Evolutionary conservation across 345 rosid genomes (phyloP).

Genomic region (Populus tremula): DNA sequence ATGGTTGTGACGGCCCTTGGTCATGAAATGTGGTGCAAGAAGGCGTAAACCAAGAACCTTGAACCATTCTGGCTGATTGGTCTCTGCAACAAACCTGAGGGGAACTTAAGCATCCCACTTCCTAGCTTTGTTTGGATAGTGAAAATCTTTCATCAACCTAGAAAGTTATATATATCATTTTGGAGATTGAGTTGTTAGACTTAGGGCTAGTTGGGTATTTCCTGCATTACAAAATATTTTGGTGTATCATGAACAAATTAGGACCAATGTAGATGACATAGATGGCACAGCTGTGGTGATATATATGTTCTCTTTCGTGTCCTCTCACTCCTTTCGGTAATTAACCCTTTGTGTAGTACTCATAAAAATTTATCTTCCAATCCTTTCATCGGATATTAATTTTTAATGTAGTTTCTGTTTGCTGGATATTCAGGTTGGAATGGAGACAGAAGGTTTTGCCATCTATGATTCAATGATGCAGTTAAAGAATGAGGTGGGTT

Average conservation of each 20-base stretch:
- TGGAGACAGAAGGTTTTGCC: slow-evolving; percentile 91
- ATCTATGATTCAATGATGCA: slow-evolving; percentile 85
- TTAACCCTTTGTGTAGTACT: not conserved
- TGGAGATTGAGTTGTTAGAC: not conserved
- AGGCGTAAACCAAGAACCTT: not conserved
- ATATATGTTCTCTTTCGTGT: not conserved
- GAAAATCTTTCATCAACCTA: not conserved
- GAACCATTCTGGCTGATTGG: not conserved
- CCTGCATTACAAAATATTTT: not conserved
- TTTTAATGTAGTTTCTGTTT: not conserved
- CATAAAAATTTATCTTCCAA: not conserved
- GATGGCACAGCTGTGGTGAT: not conserved
- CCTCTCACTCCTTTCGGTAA: not conserved
- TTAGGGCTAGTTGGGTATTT: not conserved
- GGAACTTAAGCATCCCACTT: not conserved
- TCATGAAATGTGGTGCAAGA: not conserved
- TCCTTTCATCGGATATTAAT: not conserved
- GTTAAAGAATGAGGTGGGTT: slow-evolving; percentile 53
- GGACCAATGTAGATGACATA: not conserved
- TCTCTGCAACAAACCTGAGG: not conserved
- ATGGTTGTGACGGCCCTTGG: not conserved
- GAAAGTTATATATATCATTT: not conserved
- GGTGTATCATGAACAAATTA: not conserved
- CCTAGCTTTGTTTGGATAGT: not conserved
- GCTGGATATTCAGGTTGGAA: slow-evolving; percentile 56